phyloP scores from a whole-genome alignment of 2,329 filamentous ascomycete species.

The Colletotrichum costaricense region DNA sequence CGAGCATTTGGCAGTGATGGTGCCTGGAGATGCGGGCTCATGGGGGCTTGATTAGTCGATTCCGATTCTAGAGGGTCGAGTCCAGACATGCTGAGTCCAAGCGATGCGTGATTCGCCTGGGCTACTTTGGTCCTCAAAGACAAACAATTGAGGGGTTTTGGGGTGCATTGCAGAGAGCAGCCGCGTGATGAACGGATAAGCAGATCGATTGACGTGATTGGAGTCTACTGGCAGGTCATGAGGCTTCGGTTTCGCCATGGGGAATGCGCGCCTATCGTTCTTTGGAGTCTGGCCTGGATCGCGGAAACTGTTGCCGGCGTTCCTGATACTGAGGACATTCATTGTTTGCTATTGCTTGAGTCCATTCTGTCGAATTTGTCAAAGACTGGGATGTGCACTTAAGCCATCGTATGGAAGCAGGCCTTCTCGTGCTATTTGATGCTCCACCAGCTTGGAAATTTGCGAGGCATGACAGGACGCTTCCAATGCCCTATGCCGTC shows the following conservation, averaged over 20 bases:
- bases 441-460: background rate
- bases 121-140: background rate
- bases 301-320: background rate
- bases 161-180: background rate
- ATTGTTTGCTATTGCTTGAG: constrained; percentile 3
- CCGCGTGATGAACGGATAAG: constrained; percentile 7
- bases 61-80: background rate
- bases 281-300: background rate
- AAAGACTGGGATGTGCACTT: background rate
- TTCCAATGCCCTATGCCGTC: background rate
- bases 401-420: background rate
- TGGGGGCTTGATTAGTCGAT: background rate
- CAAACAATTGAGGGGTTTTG: constrained; percentile 7
- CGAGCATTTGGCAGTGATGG: background rate
- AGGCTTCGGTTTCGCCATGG: constrained; percentile 16
- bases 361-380: background rate
- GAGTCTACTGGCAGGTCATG: constrained; percentile 12
- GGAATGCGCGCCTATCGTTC: background rate
- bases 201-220: constrained; percentile 7
- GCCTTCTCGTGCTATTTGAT: background rate
- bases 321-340: constrained; percentile 5
- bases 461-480: background rate
- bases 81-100: background rate
- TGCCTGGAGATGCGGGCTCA: constrained; percentile 1
- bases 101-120: background rate